phyloP scores from a whole-genome alignment of 75 land plant genomes.

The Pseudotsuga menziesii region DNA sequence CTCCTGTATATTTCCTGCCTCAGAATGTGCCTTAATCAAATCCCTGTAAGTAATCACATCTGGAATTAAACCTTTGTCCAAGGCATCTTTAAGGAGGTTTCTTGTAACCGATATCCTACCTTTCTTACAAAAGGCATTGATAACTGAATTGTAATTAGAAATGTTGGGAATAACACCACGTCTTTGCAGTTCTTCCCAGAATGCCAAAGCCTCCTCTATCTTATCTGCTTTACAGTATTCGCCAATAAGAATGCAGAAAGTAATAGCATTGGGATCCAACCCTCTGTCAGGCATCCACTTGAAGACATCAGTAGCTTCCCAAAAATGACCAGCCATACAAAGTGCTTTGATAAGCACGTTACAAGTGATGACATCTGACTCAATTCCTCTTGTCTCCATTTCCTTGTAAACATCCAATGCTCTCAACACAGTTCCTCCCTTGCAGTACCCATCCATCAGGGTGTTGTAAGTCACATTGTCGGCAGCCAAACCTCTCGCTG shows the following conservation, averaged over 20 bases:
- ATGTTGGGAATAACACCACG: conserved; percentile 3
- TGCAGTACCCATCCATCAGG: conserved; percentile 58
- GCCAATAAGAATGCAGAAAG: conserved; percentile 44
- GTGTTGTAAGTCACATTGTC: conserved; percentile 52
- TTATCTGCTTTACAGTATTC: conserved; percentile 31
- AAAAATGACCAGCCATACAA: conserved; percentile 25
- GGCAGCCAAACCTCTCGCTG: conserved; percentile 19
- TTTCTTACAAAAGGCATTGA: conserved; percentile 26
- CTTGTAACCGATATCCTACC: too few relatives aligned
- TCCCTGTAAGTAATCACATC: too few relatives aligned
- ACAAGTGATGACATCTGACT: conserved; percentile 27
- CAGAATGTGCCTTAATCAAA: too few relatives aligned
- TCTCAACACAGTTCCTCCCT: conserved; percentile 39
- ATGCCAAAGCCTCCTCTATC: conserved; percentile 33
- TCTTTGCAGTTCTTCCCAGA: conserved; percentile 32
- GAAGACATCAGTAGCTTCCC: conserved; percentile 37
- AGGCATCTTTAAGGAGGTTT: too few relatives aligned
- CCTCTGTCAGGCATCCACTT: conserved; percentile 32
- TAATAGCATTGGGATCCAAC: conserved; percentile 33
- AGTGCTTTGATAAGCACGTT: conserved; percentile 46
- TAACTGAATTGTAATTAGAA: conserved; percentile 27
- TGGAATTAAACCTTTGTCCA: too few relatives aligned
- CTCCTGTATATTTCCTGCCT: too few relatives aligned
- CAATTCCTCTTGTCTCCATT: conserved; percentile 17
- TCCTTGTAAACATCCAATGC: conserved; percentile 22